These are phyloP conservation scores for Phialophora chinensis DNA, from an alignment of 2,329 filamentous ascomycete genomes.

Conservation along the genomic window DNA sequence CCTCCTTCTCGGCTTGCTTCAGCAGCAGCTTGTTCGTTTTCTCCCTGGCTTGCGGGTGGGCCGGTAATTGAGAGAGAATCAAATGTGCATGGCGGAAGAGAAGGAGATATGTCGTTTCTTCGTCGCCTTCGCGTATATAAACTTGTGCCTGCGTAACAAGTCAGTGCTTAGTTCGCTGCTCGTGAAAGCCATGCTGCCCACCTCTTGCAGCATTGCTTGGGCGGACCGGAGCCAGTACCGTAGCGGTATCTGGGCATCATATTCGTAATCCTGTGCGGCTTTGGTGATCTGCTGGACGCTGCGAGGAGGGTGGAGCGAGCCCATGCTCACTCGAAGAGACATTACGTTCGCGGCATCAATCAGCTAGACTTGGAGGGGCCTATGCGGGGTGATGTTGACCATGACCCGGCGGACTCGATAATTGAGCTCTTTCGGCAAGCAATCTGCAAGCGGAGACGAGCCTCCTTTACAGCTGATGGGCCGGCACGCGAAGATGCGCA, in stretches of 20 bases:
- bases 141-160: slow-evolving; percentile 70
- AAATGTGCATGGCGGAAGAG: slow-evolving; percentile 88
- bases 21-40: slow-evolving; percentile 63
- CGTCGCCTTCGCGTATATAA: slow-evolving; percentile 84
- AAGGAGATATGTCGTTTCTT: slow-evolving; percentile 86
- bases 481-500: slow-evolving; percentile 23
- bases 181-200: slow-evolving; percentile 49
- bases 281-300: slow-evolving; percentile 77
- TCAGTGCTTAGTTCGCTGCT: slow-evolving; percentile 29
- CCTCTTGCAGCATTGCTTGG: slow-evolving; percentile 79
- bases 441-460: not conserved
- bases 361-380: slow-evolving; percentile 16
- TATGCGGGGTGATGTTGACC: slow-evolving; percentile 10
- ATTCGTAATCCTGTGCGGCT: slow-evolving; percentile 79
- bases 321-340: slow-evolving; percentile 32
- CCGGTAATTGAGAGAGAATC: slow-evolving; percentile 74
- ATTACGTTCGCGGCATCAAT: slow-evolving; percentile 23
- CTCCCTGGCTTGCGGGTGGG: slow-evolving; percentile 76
- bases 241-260: slow-evolving; percentile 76
- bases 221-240: slow-evolving; percentile 83
- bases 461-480: not conserved
- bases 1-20: slow-evolving; percentile 63
- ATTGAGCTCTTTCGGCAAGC: not conserved
- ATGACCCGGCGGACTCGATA: not conserved
- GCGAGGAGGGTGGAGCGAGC: slow-evolving; percentile 57